Base-by-base conservation (phyloP, 2,329 filamentous ascomycete species). In the Paraconiothyrium sp. region DNA sequence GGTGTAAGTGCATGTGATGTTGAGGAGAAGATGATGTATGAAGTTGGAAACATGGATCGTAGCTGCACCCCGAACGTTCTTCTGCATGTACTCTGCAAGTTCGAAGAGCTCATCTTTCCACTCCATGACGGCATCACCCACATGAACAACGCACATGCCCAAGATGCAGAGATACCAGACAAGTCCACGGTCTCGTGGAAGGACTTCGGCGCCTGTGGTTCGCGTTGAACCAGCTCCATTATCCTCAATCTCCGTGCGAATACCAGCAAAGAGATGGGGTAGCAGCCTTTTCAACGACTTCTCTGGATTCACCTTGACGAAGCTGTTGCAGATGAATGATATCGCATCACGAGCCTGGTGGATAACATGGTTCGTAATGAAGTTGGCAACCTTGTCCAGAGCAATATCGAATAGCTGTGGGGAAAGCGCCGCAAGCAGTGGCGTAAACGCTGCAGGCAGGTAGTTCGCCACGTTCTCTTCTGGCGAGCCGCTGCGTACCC, bases 391-490 rank as follows among this genome's bases (percentile, higher is more conserved):
- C 83, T 98, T 98, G 62, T 97, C 91, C 54, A 99, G 82, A 0
- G 92, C 93, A 75, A 95, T 87, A 72, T 98, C 95, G 72, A 96
- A 99, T 11, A 98, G 87, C 73, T 97, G 93, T 0, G 94, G 92
- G 0, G 95, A 98, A 27, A 99, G 83, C 0, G 94, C 92, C 0
- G 94, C 92, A 67, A 99, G 92, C 46, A 99, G 83, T 3, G 95
- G 95, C 56, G 92, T 93, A 64, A 99, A 89, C 0, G 95, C 93
- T 8, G 94, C 93, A 2, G 95, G 95, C 24, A 99, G 82, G 1
- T 94, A 96, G 75, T 98, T 98, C 75, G 98, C 94, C 51, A 99
- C 93, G 71, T 94, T 97, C 72, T 99, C 96, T 78, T 99, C 95
- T 0, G 95, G 95, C 6, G 93, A 96, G 11, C 93, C 93, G 61